A percentile compares a stretch with the other conserved stretches of the same genome.
phyloP scores from a whole-genome alignment of 345 rosid species.

The thale cress (Arabidopsis thaliana) region TAIR10.1 NC_003074.8:23212501-23213000 shows the following conservation, averaged over 20 bases:
- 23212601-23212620: slow-evolving; percentile 62
- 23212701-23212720: slow-evolving; percentile 66
- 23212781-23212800: slow-evolving; percentile 52
- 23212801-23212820: slow-evolving; percentile 50
- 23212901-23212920: slow-evolving; percentile 75
- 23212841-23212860: background rate
- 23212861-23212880: background rate
- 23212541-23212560: slow-evolving; percentile 65
- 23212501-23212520: slow-evolving; percentile 42
- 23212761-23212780: slow-evolving; percentile 33
- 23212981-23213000: slow-evolving; percentile 61
- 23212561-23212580: slow-evolving; percentile 72
- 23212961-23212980: slow-evolving; percentile 62
- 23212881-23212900: slow-evolving; percentile 49
- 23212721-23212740: slow-evolving; percentile 53
- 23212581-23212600: slow-evolving; percentile 75
- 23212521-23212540: slow-evolving; percentile 51
- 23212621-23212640: slow-evolving; percentile 61
- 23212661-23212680: background rate
- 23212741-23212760: slow-evolving; percentile 48
- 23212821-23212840: slow-evolving; percentile 48
- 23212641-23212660: background rate
- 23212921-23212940: slow-evolving; percentile 67
- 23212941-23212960: slow-evolving; percentile 69
- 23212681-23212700: background rate